Base-by-base conservation (phyloP, 208 protist species). In the Crithidia brevicula region DNA sequence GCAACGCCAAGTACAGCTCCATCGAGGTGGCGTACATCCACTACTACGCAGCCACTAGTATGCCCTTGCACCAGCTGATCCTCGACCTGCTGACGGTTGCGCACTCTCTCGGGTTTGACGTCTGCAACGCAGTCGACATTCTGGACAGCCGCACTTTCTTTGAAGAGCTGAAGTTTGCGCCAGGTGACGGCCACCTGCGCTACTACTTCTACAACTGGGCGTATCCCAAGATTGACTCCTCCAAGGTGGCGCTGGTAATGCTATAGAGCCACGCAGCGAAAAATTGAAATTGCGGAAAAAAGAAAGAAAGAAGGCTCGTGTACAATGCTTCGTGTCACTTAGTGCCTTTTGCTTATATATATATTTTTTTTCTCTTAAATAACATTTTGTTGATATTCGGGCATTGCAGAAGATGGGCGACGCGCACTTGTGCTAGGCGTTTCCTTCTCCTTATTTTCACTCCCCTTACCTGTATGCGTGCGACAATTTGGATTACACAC, bases 141-240 rank as follows among this genome's bases (percentile, higher is more conserved):
- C 84, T 99, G 43, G 88, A 98, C 25, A 98, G 98, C 76, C 60
- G 72, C 50, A 76, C 88, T 4, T 77, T 95, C 94, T 30, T 99
- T 7, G 81, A 97, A 16, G 79, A 97, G n/a, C 81, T 99, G 38
- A 98, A 99, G 70, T 99, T 99, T 74, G 91, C 88, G 4, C 67
- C 82, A 7, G 99, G 99, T 30, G 99, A 99, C 80, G 99, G 99
- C 25, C 73, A 95, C 25, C 90, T 99, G 16, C 88, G 98, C 45
- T 99, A 99, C 83, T 99, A 99, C 87, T 93, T 99, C 52, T 99
- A 98, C 86, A 99, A 99, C 86, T 99, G 96, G 89, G 62, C 83
- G 27, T 98, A 95, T 57, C 96, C 91, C 11, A 81, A 81, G 23
- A 84, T 97, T n/a, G 45, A 90, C 30, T 77, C 94, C 4, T 70